Percentiles rank a stretch among this genome's conserved stretches.
These are phyloP conservation scores for Phaffomyces thermotolerans DNA, from an alignment of 805 yeast species.

Conservation along the genomic window DNA sequence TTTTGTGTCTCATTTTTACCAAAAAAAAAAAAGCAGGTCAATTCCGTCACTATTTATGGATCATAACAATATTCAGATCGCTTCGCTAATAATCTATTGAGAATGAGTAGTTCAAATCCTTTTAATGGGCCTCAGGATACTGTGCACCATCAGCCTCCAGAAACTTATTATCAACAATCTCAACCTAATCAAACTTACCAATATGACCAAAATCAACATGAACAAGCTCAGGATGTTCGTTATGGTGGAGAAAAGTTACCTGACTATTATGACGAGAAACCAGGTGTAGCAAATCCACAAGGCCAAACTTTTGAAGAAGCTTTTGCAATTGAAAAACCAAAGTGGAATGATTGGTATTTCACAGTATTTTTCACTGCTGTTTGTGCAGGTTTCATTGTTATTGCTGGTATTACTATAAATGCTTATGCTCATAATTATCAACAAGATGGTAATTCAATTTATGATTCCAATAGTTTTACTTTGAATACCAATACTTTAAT, in stretches of 20 bases:
- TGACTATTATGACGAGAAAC: slow-evolving; percentile 19
- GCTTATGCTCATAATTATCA: slow-evolving; percentile 52
- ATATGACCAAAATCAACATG: neutral
- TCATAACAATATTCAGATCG: too few species aligned
- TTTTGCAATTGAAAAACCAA: slow-evolving; percentile 59
- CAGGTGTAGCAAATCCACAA: slow-evolving; percentile 30
- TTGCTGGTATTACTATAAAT: slow-evolving; percentile 61
- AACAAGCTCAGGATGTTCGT: slow-evolving; percentile 2
- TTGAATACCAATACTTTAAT: slow-evolving; percentile 70
- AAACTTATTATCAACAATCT: slow-evolving; percentile 8
- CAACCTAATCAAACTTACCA: slow-evolving; percentile 16
- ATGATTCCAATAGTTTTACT: slow-evolving; percentile 46
- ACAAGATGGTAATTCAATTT: slow-evolving; percentile 57
- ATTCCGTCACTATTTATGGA: too few species aligned
- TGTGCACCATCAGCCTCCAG: neutral
- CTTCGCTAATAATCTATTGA: too few species aligned
- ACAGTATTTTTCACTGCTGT: slow-evolving; percentile 44
- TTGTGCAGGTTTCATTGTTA: slow-evolving; percentile 58
- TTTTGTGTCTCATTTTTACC: too few species aligned
- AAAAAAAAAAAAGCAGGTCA: too few species aligned
- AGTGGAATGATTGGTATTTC: slow-evolving; percentile 66
- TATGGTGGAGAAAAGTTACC: slow-evolving; percentile 6
- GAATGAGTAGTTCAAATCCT: too few species aligned
- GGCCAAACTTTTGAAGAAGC: slow-evolving; percentile 55
- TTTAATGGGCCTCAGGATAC: too few species aligned